These are phyloP conservation scores for Paracoccidioides lutzii DNA, from an alignment of 2,329 filamentous ascomycete species.

Conservation along the genomic window DNA sequence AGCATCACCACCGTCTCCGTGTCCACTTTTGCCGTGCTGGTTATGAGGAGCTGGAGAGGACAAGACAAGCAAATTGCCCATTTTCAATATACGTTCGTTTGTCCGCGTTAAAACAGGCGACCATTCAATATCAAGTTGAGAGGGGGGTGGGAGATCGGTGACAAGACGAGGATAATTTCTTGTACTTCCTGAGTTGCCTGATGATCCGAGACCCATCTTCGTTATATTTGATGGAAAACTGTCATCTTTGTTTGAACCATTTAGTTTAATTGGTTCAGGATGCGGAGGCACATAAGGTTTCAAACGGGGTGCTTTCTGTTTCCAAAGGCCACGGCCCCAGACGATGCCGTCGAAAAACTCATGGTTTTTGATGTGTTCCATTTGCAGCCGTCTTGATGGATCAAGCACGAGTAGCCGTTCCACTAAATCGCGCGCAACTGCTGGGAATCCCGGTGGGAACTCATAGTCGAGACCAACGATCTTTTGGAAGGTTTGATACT, in stretches of 20 bases:
- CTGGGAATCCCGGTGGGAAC: slow-evolving; percentile 78
- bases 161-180: slow-evolving; percentile 68
- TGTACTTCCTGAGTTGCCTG: slow-evolving; percentile 34
- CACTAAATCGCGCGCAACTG: slow-evolving; percentile 73
- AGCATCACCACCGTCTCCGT: slow-evolving; percentile 47
- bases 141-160: slow-evolving; percentile 90
- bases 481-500: slow-evolving; percentile 97
- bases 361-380: slow-evolving; percentile 95
- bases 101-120: slow-evolving; percentile 81
- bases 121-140: slow-evolving; percentile 96
- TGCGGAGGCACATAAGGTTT: slow-evolving; percentile 69
- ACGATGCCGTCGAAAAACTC: slow-evolving; percentile 80
- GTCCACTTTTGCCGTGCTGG: slow-evolving; percentile 54
- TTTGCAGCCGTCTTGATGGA: slow-evolving; percentile 66
- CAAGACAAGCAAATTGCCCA: slow-evolving; percentile 79
- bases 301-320: slow-evolving; percentile 72
- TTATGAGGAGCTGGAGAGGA: slow-evolving; percentile 65
- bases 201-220: slow-evolving; percentile 22
- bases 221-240: slow-evolving; percentile 32
- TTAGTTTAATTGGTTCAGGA: slow-evolving; percentile 67
- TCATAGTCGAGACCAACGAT: slow-evolving; percentile 91
- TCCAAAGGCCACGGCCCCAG: slow-evolving; percentile 80
- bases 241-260: slow-evolving; percentile 32
- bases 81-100: slow-evolving; percentile 87
- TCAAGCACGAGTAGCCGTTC: slow-evolving; percentile 85